phyloP scores from a whole-genome alignment of 345 rosid species.

The Luvunga scandens region DNA sequence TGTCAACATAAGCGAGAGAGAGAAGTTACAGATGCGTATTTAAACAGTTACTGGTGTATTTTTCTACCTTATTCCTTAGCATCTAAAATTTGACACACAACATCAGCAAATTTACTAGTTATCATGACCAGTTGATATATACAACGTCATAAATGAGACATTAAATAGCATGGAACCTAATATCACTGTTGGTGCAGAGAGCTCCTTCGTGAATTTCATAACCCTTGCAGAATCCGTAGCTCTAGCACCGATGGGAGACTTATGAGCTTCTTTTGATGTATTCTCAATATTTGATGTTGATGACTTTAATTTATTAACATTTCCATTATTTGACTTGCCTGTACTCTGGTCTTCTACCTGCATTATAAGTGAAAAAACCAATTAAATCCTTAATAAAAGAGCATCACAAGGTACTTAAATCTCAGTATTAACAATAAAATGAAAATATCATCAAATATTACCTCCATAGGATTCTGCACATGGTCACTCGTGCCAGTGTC shows the following conservation, averaged over 20 bases:
- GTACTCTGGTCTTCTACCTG: slow-evolving; percentile 50
- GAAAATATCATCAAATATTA: slow-evolving; percentile 15
- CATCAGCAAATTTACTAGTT: not conserved
- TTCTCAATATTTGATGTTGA: slow-evolving; percentile 45
- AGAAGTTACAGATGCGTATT: not conserved
- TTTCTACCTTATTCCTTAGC: not conserved
- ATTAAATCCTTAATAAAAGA: not conserved
- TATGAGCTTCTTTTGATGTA: slow-evolving; percentile 47
- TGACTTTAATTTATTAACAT: slow-evolving; percentile 45
- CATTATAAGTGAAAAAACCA: slow-evolving; percentile 11
- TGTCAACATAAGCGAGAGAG: not conserved
- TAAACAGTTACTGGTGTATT: not conserved
- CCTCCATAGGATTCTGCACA: slow-evolving; percentile 48
- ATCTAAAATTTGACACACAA: not conserved
- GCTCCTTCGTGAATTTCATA: slow-evolving; percentile 76
- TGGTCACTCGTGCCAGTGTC: slow-evolving; percentile 64
- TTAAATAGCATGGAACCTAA: slow-evolving; percentile 50
- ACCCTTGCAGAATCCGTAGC: slow-evolving; percentile 88
- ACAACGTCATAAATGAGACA: not conserved
- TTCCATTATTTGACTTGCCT: slow-evolving; percentile 36
- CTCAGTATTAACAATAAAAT: not conserved
- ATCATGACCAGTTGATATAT: not conserved
- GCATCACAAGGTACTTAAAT: not conserved
- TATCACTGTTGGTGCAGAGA: slow-evolving; percentile 67
- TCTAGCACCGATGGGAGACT: slow-evolving; percentile 62